A percentile compares a stretch with the other conserved stretches of the same genome.
These are phyloP conservation scores for Ophiostoma novo-ulmi DNA, from an alignment of 2,329 filamentous ascomycete species.

Conservation along the genomic window DNA sequence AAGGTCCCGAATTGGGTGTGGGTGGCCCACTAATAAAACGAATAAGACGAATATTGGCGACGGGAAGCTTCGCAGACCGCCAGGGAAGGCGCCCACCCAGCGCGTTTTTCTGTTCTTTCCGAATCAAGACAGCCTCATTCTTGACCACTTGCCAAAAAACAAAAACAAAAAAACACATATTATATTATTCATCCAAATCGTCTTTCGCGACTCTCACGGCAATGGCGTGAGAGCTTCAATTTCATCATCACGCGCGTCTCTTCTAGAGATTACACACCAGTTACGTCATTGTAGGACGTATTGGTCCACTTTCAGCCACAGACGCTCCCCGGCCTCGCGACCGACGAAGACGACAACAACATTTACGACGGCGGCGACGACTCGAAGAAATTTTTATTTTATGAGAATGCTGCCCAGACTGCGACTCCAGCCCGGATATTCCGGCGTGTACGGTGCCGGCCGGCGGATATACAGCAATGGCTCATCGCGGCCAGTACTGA, in stretches of 20 bases:
- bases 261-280: not conserved
- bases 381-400: not conserved
- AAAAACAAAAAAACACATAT: not conserved
- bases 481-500: not conserved
- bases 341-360: not conserved
- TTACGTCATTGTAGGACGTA: not conserved
- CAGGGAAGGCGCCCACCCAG: constrained; percentile 1
- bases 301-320: constrained; percentile 4
- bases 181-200: not conserved
- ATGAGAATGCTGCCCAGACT: not conserved
- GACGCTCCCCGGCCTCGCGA: not conserved
- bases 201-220: not conserved
- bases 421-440: not conserved
- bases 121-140: not conserved
- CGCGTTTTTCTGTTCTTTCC: not conserved
- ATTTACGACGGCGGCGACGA: not conserved
- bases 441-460: not conserved
- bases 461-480: not conserved
- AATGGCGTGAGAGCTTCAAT: not conserved
- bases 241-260: not conserved
- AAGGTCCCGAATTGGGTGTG: not conserved
- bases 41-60: not conserved
- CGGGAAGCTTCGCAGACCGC: not conserved
- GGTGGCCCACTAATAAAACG: not conserved
- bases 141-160: not conserved